phyloP scores from a whole-genome alignment of 163 green algal species.

The Chloromonas sp. region DNA sequence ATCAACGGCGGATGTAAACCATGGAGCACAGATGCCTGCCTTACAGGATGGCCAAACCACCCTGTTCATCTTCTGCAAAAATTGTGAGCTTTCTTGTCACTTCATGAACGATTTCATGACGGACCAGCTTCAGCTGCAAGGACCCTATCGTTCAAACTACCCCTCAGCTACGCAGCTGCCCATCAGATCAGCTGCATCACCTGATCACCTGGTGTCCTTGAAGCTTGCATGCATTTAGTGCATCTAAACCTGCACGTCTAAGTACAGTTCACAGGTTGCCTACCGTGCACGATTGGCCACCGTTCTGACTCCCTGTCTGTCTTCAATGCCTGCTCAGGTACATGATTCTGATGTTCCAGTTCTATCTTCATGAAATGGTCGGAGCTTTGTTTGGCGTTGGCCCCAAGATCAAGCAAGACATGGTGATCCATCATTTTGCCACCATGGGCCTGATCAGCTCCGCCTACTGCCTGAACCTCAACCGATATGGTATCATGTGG shows the following conservation, averaged over 20 bases:
- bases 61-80: background rate
- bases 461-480: conserved; percentile 21
- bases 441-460: conserved; percentile 27
- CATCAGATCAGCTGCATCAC: too few relatives aligned
- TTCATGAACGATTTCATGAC: too few relatives aligned
- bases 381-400: conserved; percentile 15
- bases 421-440: conserved; percentile 25
- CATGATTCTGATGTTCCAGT: conserved; percentile 23
- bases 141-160: too few relatives aligned
- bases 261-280: too few relatives aligned
- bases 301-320: too few relatives aligned
- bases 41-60: conserved; percentile 28
- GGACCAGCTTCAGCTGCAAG: too few relatives aligned
- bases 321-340: conserved; percentile 5
- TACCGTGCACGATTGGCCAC: too few relatives aligned
- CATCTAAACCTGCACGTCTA: too few relatives aligned
- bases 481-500: conserved; percentile 30
- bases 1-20: conserved; percentile 28
- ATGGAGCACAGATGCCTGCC: conserved; percentile 22
- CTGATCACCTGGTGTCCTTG: too few relatives aligned
- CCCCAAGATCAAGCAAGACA: conserved; percentile 17
- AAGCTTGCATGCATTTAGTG: too few relatives aligned
- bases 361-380: conserved; percentile 30
- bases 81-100: background rate
- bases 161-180: too few relatives aligned